A percentile compares a stretch with the other conserved stretches of the same genome.
These are phyloP conservation scores for Heterobasidion occidentale DNA, from an alignment of 1,284 basidiomycete genomes.

Conservation along the genomic window DNA sequence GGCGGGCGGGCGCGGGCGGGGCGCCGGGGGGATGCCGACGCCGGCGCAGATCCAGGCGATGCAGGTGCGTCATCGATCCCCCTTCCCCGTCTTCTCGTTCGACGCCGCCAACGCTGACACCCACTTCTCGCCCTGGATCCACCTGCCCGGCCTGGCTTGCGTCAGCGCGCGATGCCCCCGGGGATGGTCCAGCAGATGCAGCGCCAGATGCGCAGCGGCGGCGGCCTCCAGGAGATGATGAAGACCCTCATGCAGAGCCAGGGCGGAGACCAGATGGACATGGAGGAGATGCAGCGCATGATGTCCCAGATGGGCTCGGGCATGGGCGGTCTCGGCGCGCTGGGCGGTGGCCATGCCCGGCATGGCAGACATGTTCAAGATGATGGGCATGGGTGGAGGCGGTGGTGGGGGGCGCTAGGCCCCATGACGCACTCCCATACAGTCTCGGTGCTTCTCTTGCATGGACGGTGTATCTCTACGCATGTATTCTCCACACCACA, in stretches of 20 bases:
- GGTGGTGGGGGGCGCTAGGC: slow-evolving; percentile 22
- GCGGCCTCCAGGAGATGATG: slow-evolving; percentile 95
- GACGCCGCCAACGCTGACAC: not conserved
- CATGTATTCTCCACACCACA: not conserved
- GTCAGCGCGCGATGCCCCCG: slow-evolving; percentile 78
- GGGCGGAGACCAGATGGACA: slow-evolving; percentile 74
- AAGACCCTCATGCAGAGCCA: slow-evolving; percentile 91
- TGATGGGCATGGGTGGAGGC: slow-evolving; percentile 71
- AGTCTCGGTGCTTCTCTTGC: not conserved
- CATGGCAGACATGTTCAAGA: slow-evolving; percentile 74
- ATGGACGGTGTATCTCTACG: not conserved
- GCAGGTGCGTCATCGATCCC: slow-evolving; percentile 47
- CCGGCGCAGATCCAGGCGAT: slow-evolving; percentile 90
- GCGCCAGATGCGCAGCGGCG: slow-evolving; percentile 72
- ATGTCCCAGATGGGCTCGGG: slow-evolving; percentile 74
- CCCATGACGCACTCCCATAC: not conserved
- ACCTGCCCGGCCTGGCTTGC: too few species aligned
- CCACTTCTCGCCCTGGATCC: not conserved
- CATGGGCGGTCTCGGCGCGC: slow-evolving; percentile 36
- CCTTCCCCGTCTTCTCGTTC: not conserved
- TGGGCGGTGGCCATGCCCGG: slow-evolving; percentile 49
- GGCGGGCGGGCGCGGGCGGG: slow-evolving; percentile 78
- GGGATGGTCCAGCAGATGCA: slow-evolving; percentile 85
- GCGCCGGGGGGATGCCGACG: slow-evolving; percentile 80
- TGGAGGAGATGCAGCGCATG: slow-evolving; percentile 88